phyloP scores from a whole-genome alignment of 768 basidiomycete species.

The Kwoniella newhampshirensis region DNA sequence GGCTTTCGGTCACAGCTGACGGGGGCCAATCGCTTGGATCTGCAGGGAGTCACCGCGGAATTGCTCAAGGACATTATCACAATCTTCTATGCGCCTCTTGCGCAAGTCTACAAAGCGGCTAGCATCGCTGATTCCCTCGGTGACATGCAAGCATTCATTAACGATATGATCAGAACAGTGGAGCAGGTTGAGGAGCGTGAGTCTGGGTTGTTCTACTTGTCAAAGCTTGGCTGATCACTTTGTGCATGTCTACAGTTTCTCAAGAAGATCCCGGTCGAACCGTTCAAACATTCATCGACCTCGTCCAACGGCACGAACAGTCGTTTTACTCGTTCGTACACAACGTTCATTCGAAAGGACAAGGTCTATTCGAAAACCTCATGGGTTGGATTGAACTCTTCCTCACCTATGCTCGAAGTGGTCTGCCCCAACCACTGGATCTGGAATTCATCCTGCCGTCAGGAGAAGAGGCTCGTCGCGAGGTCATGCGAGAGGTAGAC shows the following conservation, averaged over 20 bases:
- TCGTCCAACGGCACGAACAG: constrained; percentile 91
- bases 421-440: constrained; percentile 69
- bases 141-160: constrained; percentile 90
- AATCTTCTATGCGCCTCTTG: constrained; percentile 94
- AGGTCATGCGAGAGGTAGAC: constrained; percentile 82
- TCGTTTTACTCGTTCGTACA: constrained; percentile 96
- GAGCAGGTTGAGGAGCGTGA: constrained; percentile 81
- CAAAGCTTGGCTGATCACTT: too few species aligned
- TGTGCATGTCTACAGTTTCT: constrained; percentile 60
- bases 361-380: constrained; percentile 85
- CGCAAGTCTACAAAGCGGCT: constrained; percentile 95
- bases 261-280: constrained; percentile 80
- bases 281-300: constrained; percentile 88
- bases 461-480: constrained; percentile 69
- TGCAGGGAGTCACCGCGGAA: constrained; percentile 87
- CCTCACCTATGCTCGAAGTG: constrained; percentile 83
- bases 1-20: background rate
- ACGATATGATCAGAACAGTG: constrained; percentile 90
- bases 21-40: background rate
- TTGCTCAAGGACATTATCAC: constrained; percentile 97
- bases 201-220: constrained; percentile 50
- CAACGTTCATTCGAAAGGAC: constrained; percentile 96
- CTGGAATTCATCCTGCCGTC: constrained; percentile 90
- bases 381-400: constrained; percentile 98
- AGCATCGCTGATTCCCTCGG: constrained; percentile 90